Base-by-base conservation (phyloP, 345 rosid species). In the Sonneratia alba region DNA sequence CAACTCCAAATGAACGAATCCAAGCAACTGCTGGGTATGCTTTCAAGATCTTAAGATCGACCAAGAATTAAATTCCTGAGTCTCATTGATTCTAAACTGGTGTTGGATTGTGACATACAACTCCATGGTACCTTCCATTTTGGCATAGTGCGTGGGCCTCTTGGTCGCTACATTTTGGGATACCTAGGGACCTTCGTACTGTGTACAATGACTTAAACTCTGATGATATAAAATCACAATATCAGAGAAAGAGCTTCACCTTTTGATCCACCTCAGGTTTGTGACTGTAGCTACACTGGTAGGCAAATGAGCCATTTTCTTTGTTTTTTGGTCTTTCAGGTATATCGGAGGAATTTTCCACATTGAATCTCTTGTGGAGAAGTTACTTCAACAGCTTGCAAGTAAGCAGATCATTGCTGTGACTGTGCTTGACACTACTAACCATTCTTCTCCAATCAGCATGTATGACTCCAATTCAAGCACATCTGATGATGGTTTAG, bases 331-430 rank as follows among this genome's bases (percentile, higher is more conserved):
- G 47, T 37, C 63, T 64, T 79, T 70, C 85, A 93, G 98, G 84
- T 93, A 93, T 74, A 87, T 93, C 48, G 98, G 98, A 67, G 98
- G 98, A 74, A 83, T 93, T 32, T 93, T 93, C 66, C 90, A 93
- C 75, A 88, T 93, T 12, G 94, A 93, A 78, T 87, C 92, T 19
- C 88, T 93, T 34, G 97, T 93, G 61, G 97, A 91, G 74, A 93
- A 91, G 85, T 80, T 42, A 42, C 45, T 42, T 42, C 45, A 42
- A 42, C 45, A 42, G 45, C 45, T 42, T 42, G 6, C 45, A 16
- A 93, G 97, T 86, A 87, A 93, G 80, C 97, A 93, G 81, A 86
- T 87, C 12, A 93, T 93, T 73, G 84, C 89, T 36, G 98, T 93
- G 72, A 90, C 91, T 84, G 98, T 93, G 53, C 88, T 87, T 42